Base-by-base conservation (phyloP, 2,329 filamentous ascomycete species). In the Hypoxylon sp. region DNA sequence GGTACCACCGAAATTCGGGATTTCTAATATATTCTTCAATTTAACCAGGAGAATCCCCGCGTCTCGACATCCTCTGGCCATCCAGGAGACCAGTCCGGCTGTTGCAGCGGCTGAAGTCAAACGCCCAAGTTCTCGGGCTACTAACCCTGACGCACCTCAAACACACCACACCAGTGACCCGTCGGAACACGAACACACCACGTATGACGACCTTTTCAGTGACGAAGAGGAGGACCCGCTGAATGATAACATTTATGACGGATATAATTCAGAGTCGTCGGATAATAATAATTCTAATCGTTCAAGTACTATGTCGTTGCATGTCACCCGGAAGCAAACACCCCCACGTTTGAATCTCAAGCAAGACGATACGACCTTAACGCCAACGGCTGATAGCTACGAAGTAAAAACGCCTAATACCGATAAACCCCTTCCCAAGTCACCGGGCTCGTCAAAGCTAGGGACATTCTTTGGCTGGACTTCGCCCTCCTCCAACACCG, bases 401-500 rank as follows among this genome's bases (percentile, higher is more conserved):
- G 63, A 65, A 19, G 27, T 62, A 43, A 70, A 60, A 59, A 69
- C 68, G 61, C 73, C 73, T 6, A 72, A 78, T 57, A 73, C 78
- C 30, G 78, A 82, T 67, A 83, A 82, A 58, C 78, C 78, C 17
- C 64, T 81, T 3, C 80, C 80, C 7, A 82, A 74, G 57, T 83
- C 81, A 5, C 81, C 81, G 51, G 67, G 68, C 59, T 70, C 80
- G 46, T 68, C 80, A 65, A 69, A 76, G 55, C 72, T 83, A 56
- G 77, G 77, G 43, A 73, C 69, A 20, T 75, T 82, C 60, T 83
- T 84, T 63, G 77, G 75, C 62, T 84, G 81, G 81, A 72, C 73
- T 43, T 75, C 72, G 17, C 73, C 74, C 25, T 74, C 78, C 6
- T 75, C 78, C 13, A 70, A 68, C 36, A 79, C 78, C 12, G 78